These are phyloP conservation scores for Puya raimondii DNA, from an alignment of 176 grass and related monocot species.

Conservation along the genomic window DNA sequence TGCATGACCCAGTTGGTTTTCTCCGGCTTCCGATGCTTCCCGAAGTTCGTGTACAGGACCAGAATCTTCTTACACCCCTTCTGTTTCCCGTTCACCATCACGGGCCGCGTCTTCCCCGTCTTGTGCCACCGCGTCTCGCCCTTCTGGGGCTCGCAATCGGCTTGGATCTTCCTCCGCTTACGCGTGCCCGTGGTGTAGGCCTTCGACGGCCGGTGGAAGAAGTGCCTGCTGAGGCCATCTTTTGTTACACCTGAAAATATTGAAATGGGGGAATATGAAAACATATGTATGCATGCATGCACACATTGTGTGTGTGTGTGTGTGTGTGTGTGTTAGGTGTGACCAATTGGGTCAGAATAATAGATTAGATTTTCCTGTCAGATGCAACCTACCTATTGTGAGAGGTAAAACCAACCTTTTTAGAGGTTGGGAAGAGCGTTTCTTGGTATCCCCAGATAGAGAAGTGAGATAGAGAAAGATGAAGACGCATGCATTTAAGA, in stretches of 20 bases:
- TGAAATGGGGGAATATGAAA: not conserved
- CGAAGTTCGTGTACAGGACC: slow-evolving; percentile 91
- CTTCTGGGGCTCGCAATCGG: not conserved
- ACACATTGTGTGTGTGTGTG: too few relatives aligned
- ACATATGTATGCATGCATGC: not conserved
- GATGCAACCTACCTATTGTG: slow-evolving; percentile 17
- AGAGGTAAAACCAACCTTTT: slow-evolving; percentile 12
- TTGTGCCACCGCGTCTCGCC: slow-evolving; percentile 97
- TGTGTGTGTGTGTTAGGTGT: slow-evolving; percentile 5
- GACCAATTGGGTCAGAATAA: not conserved
- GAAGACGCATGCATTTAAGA: slow-evolving; percentile 10
- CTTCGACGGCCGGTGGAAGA: slow-evolving; percentile 90
- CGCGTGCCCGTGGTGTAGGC: slow-evolving; percentile 93
- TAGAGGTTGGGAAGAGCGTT: slow-evolving; percentile 4
- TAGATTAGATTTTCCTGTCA: slow-evolving; percentile 10
- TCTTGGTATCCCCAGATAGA: slow-evolving; percentile 21
- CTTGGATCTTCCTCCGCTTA: slow-evolving; percentile 83
- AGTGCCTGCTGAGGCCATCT: slow-evolving; percentile 79
- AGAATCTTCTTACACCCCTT: slow-evolving; percentile 95
- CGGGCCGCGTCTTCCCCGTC: slow-evolving; percentile 81
- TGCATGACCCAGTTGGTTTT: slow-evolving; percentile 99
- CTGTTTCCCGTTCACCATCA: slow-evolving; percentile 49
- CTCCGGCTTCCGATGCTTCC: slow-evolving; percentile 61
- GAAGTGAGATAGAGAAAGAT: slow-evolving; percentile 18
- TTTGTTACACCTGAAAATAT: slow-evolving; percentile 53